Evolutionary conservation across 441 rosid genomes (phyloP), one percentile per base, ranked within the genome.

Genomic region (Macaranga tanarius): DNA sequence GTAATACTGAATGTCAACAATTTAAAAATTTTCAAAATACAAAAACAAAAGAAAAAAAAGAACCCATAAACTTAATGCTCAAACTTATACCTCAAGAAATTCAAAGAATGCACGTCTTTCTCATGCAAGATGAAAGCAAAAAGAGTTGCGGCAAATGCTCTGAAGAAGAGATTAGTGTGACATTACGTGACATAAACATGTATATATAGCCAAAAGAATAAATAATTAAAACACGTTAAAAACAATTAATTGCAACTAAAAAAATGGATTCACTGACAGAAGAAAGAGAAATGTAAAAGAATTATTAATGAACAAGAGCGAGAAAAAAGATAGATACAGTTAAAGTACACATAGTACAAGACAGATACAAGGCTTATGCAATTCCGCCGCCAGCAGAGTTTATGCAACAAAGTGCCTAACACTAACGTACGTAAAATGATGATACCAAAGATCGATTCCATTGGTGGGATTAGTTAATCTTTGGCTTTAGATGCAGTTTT

Each of bases 61-160:
- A 42, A 34, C 38, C 38, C 4, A 42, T 42, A 42, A 42, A 10
- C 38, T 4, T 34, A 34, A 5, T 34, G 38, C 38, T 34, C 38
- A 34, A 34, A 34, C 38, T 34, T 34, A 45, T 17, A 58, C 73
- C 73, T 70, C 10, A 10, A 44, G 55, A 45, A 70, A 22, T 57
- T 31, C 61, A 70, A 38, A 26, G 25, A 44, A 26, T 15, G 40
- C 19, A 47, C 19, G 11, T 44, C 42, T 69, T 44, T 58, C 2
- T 38, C 56, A 62, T 51, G 51, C 20, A 71, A 28, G 25, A n/a
- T 8, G 2, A 50, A 69, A 69, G 50, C 61, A 20, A 20, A 2
- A 22, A 15, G 65, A 28, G 11, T 48, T 2, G 17, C 20, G 67
- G 48, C 61, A 61, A 12, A 42, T 42, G 11, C 10, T 7, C 15